phyloP scores from a whole-genome alignment of 441 rosid species.

The Mallotus japonicus region DNA sequence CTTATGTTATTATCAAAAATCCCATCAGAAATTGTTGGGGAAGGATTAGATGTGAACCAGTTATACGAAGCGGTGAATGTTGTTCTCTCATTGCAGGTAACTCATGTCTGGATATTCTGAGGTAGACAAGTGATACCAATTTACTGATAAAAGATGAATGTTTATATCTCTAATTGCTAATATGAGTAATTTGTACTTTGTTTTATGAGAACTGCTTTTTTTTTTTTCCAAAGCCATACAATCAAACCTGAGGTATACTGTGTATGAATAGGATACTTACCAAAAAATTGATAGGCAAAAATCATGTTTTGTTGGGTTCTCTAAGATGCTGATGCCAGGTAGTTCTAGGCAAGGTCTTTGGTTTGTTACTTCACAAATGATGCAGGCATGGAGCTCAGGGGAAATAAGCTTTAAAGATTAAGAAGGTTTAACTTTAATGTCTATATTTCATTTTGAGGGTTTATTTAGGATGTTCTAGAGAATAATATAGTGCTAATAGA shows the following conservation, averaged over 20 bases:
- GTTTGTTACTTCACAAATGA: not conserved
- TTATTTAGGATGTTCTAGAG: too few species aligned
- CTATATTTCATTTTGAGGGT: too few species aligned
- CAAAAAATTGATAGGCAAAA: not conserved
- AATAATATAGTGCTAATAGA: too few species aligned
- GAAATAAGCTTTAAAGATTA: too few species aligned
- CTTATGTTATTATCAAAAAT: conserved; percentile 64
- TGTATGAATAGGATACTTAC: not conserved
- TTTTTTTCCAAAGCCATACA: not conserved
- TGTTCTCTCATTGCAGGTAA: conserved; percentile 85
- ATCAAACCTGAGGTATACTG: not conserved
- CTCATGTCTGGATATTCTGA: not conserved
- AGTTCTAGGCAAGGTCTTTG: not conserved
- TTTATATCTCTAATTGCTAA: not conserved
- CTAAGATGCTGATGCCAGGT: not conserved
- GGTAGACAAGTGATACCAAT: not conserved
- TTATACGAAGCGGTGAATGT: conserved; percentile 86
- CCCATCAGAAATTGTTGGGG: conserved; percentile 72
- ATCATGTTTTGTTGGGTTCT: not conserved
- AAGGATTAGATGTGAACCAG: conserved; percentile 52
- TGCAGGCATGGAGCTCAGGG: too few species aligned
- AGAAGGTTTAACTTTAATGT: too few species aligned
- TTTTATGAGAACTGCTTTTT: not conserved
- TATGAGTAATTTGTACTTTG: not conserved
- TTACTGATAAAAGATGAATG: not conserved